Evolutionary conservation across 306 rosid species (phyloP).

Genomic region (Biancaea sappan): DNA sequence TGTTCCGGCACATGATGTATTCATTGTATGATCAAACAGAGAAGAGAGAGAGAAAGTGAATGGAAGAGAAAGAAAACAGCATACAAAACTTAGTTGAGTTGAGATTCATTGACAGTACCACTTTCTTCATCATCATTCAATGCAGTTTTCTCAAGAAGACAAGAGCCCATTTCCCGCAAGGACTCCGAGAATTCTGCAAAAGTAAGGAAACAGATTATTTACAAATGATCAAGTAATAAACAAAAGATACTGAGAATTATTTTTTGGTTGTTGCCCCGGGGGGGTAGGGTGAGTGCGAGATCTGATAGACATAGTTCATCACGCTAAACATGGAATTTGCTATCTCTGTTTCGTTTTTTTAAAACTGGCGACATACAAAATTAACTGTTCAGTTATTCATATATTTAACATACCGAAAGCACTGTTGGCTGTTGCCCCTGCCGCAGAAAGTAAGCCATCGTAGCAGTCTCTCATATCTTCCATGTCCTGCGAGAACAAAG

Average conservation of each 20-base stretch:
- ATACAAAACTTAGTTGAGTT: neutral
- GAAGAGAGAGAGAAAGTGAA: neutral
- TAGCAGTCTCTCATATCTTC: slow-evolving; percentile 91
- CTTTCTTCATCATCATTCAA: slow-evolving; percentile 85
- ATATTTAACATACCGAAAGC: slow-evolving; percentile 64
- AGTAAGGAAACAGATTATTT: neutral
- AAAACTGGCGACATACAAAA: neutral
- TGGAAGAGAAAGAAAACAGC: neutral
- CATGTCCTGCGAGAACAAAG: slow-evolving; percentile 66
- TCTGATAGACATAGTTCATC: neutral
- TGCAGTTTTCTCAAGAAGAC: slow-evolving; percentile 96
- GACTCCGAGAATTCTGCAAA: slow-evolving; percentile 86
- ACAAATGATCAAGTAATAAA: neutral
- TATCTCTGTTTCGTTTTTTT: neutral
- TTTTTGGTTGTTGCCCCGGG: too few relatives aligned
- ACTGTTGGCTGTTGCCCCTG: slow-evolving; percentile 93
- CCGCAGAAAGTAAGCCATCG: slow-evolving; percentile 88
- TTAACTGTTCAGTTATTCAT: neutral
- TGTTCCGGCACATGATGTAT: neutral
- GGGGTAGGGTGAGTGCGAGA: neutral
- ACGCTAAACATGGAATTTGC: neutral
- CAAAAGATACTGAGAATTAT: neutral
- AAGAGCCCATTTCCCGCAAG: slow-evolving; percentile 82
- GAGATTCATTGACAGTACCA: slow-evolving; percentile 49
- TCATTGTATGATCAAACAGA: neutral